A percentile compares a stretch with the other conserved stretches of the same genome.
These are phyloP conservation scores for Cladobotryum mycophilum DNA, from an alignment of 2,329 filamentous ascomycete species.

Conservation along the genomic window DNA sequence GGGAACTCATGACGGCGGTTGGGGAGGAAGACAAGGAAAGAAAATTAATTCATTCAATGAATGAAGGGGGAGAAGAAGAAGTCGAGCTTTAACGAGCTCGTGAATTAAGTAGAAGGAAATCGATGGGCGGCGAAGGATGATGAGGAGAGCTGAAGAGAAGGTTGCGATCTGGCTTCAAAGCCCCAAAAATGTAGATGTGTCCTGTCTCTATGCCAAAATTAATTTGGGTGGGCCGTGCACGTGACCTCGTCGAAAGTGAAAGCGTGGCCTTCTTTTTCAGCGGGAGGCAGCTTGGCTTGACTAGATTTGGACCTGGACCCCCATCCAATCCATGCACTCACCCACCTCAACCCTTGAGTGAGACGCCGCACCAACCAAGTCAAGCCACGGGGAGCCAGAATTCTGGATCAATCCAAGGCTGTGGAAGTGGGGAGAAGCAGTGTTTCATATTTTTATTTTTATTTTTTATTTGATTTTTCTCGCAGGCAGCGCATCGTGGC, in stretches of 20 bases:
- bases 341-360: too few relatives aligned
- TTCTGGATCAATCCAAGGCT: background rate
- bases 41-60: slow-evolving; percentile 36
- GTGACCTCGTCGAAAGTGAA: slow-evolving; percentile 21
- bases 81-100: slow-evolving; percentile 34
- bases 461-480: too few relatives aligned
- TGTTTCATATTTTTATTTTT: background rate
- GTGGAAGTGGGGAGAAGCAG: background rate
- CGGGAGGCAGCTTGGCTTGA: background rate
- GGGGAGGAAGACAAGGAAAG: slow-evolving; percentile 30
- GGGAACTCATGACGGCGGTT: slow-evolving; percentile 47
- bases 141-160: slow-evolving; percentile 30
- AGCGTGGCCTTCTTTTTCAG: slow-evolving; percentile 9
- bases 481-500: too few relatives aligned
- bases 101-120: slow-evolving; percentile 23
- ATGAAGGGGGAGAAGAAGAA: slow-evolving; percentile 28
- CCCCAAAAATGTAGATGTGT: slow-evolving; percentile 40
- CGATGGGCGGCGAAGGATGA: slow-evolving; percentile 19
- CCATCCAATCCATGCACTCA: too few relatives aligned
- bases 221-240: slow-evolving; percentile 28
- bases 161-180: slow-evolving; percentile 41
- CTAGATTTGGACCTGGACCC: background rate
- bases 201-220: slow-evolving; percentile 35
- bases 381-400: slow-evolving; percentile 4
- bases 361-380: slow-evolving; percentile 5